These are phyloP conservation scores for Datisca glomerata DNA, from an alignment of 306 rosid species.

Conservation along the genomic window DNA sequence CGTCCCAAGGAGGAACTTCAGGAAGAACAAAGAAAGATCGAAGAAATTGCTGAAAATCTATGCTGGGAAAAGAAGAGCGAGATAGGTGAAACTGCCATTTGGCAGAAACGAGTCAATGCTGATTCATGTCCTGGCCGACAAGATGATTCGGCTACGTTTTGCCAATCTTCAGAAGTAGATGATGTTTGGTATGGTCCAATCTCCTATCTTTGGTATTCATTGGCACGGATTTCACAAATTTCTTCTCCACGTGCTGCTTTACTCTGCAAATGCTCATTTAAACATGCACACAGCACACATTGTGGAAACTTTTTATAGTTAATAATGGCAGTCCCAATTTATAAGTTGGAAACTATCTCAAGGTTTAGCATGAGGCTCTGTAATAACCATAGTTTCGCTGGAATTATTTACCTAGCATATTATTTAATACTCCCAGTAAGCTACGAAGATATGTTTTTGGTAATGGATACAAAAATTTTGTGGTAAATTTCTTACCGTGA, in stretches of 20 bases:
- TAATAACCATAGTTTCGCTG: no score
- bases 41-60: constrained; percentile 33
- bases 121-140: neutral
- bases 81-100: constrained; percentile 25
- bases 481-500: no score
- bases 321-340: no score
- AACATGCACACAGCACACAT: neutral
- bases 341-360: no score
- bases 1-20: constrained; percentile 21
- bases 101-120: constrained; percentile 13
- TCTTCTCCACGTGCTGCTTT: no score
- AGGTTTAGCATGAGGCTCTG: no score
- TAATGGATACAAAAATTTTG: no score
- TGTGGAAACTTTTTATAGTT: neutral
- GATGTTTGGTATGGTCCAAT: neutral
- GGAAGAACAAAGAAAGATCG: constrained; percentile 27
- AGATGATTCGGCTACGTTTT: neutral
- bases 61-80: constrained; percentile 53
- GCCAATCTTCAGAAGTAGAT: neutral
- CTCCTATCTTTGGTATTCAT: neutral
- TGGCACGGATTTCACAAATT: no score
- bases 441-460: no score
- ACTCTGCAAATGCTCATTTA: neutral
- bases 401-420: no score
- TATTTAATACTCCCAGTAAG: no score